These are phyloP conservation scores for Didymella pinodella DNA, from an alignment of 2,329 filamentous ascomycete species.

Conservation along the genomic window DNA sequence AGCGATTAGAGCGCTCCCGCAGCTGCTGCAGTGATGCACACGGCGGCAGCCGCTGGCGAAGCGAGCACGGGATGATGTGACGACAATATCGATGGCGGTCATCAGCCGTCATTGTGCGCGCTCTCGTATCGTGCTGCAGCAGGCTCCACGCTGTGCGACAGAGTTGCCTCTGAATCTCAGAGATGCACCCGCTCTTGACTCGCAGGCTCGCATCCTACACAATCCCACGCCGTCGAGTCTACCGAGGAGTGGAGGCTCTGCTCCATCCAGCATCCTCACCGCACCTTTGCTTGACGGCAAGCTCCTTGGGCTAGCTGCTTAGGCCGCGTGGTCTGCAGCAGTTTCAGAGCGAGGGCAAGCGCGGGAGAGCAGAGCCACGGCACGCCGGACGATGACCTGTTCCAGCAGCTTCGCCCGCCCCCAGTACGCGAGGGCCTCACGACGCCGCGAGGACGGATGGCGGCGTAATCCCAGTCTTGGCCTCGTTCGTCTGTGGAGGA, in stretches of 20 bases:
- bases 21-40: conserved; percentile 22
- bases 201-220: conserved; percentile 26
- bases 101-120: conserved; percentile 22
- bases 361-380: conserved; percentile 40
- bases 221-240: conserved; percentile 9
- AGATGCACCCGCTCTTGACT: conserved; percentile 25
- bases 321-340: conserved; percentile 37
- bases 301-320: conserved; percentile 30
- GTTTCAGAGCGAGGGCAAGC: conserved; percentile 48
- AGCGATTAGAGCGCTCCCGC: conserved; percentile 28
- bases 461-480: conserved; percentile 45
- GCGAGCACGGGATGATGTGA: conserved; percentile 30
- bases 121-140: conserved; percentile 20
- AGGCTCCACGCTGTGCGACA: conserved; percentile 12
- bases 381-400: conserved; percentile 39
- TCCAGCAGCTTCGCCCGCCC: conserved; percentile 43
- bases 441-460: conserved; percentile 47
- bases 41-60: conserved; percentile 35
- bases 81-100: conserved; percentile 28
- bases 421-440: conserved; percentile 38
- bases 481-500: conserved; percentile 49
- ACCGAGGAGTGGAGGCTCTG: conserved; percentile 18
- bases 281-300: conserved; percentile 32
- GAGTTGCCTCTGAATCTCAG: conserved; percentile 1
- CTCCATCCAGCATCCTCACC: conserved; percentile 29